Evolutionary conservation across 495 filamentous ascomycete genomes (phyloP), one percentile per base, ranked within the genome.

Genomic region (Neurospora sp.): DNA sequence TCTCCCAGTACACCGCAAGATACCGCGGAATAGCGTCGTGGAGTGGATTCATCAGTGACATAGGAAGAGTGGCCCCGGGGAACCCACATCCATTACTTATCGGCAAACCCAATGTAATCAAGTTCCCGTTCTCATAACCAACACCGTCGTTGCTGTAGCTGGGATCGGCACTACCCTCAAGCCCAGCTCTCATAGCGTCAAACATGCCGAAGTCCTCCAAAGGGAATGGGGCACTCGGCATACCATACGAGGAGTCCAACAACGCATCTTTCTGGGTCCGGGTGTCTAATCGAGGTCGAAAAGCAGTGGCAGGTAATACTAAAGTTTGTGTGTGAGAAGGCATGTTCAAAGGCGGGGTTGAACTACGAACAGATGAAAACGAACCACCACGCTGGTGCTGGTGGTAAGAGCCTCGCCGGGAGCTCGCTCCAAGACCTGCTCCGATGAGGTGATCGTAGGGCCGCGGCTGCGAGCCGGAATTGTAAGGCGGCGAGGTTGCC

Each of bases 1-100:
- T 77, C 41, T 78, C 76, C 84, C 83, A 86, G 78, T 86, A 86
- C 65, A 80, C 75, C 16, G 80, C 79, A 65, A 86, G 74, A 70
- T 86, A 86, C 61, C 74, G 75, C 65, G 83, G 80, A 59, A 83
- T 77, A 12, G 76, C 76, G 31, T 70, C 73, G 6, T 73, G 77
- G 59, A 83, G 78, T 17, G 80, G 73, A 44, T 77, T 40, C 53
- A 77, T 76, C 69, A 85, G 74, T 70, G 78, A 69, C 12, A 77
- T 77, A 38, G 80, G 74, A 70, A 82, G 78, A 59, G 81, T 73
- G 72, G 78, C 71, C 45, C 74, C 74, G 61, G 80, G 69, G 44
- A 75, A 70, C 22, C 72, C 72, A 53, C 74, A 77, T 14, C 73
- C 73, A 6, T 71, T 71, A 3, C 72, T 70, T 48, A 80, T 48